Evolutionary conservation across 1,284 basidiomycete species (phyloP).

Genomic region (Cryptococcus neoformans): DNA sequence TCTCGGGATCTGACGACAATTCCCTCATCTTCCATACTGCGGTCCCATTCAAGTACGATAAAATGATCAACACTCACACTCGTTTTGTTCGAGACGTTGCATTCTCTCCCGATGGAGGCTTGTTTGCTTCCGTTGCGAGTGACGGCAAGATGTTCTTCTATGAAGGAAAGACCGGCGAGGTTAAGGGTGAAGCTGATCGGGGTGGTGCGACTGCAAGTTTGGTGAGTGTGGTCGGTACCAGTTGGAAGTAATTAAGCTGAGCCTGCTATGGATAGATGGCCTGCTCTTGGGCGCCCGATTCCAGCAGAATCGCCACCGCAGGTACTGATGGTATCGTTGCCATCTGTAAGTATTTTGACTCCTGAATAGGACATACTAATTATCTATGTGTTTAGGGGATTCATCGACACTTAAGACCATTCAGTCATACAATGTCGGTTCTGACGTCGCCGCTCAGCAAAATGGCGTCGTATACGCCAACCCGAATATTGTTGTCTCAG

Average conservation of each 20-base stretch:
- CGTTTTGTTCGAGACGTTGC: constrained; percentile 93
- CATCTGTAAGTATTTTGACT: constrained; percentile 67
- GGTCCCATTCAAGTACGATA: constrained; percentile 85
- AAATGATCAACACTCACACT: constrained; percentile 85
- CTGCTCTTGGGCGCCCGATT: constrained; percentile 71
- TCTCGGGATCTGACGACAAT: constrained; percentile 79
- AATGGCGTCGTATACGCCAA: constrained; percentile 82
- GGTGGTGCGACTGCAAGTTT: constrained; percentile 57
- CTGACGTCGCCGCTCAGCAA: constrained; percentile 70
- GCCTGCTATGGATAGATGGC: constrained; percentile 67
- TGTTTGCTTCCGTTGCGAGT: constrained; percentile 86
- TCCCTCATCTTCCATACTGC: constrained; percentile 73
- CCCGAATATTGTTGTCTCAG: constrained; percentile 70
- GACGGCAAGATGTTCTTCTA: constrained; percentile 88
- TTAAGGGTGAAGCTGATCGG: constrained; percentile 62
- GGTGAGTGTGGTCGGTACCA: constrained; percentile 57
- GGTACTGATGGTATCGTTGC: constrained; percentile 87
- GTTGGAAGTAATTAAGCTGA: background rate
- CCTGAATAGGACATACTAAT: background rate
- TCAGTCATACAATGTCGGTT: constrained; percentile 67
- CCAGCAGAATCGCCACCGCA: constrained; percentile 70
- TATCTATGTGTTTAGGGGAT: constrained; percentile 60
- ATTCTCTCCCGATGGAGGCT: constrained; percentile 73
- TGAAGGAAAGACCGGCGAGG: constrained; percentile 86
- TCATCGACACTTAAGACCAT: constrained; percentile 64